Base-by-base conservation (phyloP, 1,139 yeast genomes). In the Yueomyces sp. region DNA sequence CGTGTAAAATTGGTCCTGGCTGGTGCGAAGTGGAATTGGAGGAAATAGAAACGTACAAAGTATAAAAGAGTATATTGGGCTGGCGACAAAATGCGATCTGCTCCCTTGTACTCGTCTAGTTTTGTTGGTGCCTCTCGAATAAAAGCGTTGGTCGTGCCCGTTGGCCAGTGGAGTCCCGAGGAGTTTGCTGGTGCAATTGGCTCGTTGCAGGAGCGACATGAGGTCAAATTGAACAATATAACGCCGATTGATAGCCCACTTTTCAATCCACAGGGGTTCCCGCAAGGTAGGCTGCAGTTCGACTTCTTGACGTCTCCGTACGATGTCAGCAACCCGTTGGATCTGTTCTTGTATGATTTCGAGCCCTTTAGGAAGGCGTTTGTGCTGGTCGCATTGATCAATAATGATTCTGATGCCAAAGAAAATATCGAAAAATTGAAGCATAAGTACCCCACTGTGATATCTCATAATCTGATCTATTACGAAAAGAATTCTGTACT, bases 241-340 rank as follows among this genome's bases (percentile, higher is more conserved):
- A 69, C 84, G 1, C 84, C 89, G 4, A 75, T 74, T 42, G 69
- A 73, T 25, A 69, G 78, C 19, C 65, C 76, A 11, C 61, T 67
- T 48, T 87, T 87, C 66, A 83, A 84, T 52, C 96, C 97, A 1
- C 93, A 81, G 54, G 78, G 81, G 0, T 84, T 76, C 54, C 96
- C 96, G 1, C 72, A 73, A 41, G 97, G 97, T 0, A 66, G 80
- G 42, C 40, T 60, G 31, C 47, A 58, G 32, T 60, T 73, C 52
- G 81, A 81, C 44, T 76, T 78, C 49, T 47, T 40, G 27, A 47
- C 54, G 1, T 39, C 64, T 60, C 32, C 72, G 11, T 47, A 73
- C 9, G 35, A 33, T n/a, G 35, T 33, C n/a, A 85, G 81, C 46
- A 67, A 70, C 27, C 84, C 79, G 42, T 67, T 72, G 26, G 52